Percentiles rank a stretch among this genome's conserved stretches.
Conservation (phyloP, 805 yeast species). For the Hanseniaspora guilliermondii region DNA sequence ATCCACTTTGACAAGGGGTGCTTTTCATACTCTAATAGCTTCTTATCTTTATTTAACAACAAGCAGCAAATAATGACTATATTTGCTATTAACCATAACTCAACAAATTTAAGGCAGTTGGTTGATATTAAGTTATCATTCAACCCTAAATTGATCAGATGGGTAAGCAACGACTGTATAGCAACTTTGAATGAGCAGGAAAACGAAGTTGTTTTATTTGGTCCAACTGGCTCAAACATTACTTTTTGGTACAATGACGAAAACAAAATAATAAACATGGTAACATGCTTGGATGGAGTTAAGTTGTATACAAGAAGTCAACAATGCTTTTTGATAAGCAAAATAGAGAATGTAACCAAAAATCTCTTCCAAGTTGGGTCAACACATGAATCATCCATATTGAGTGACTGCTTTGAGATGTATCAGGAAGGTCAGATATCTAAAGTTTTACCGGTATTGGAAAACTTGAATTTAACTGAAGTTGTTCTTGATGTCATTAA, state of each 20-base stretch:
- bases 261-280: slow-evolving; percentile 21
- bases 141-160: slow-evolving; percentile 34
- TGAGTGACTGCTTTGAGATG: slow-evolving; percentile 65
- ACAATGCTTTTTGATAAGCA: slow-evolving; percentile 46
- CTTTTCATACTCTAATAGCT: slow-evolving; percentile 2
- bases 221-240: slow-evolving; percentile 44
- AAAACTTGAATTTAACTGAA: slow-evolving; percentile 37
- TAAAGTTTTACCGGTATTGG: slow-evolving; percentile 65
- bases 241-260: slow-evolving; percentile 40
- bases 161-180: slow-evolving; percentile 85
- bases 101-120: slow-evolving; percentile 18
- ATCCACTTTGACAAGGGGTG: slow-evolving; percentile 3
- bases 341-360: slow-evolving; percentile 46
- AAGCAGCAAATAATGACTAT: background rate
- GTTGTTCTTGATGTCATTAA: slow-evolving; percentile 63
- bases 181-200: slow-evolving; percentile 38
- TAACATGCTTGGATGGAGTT: slow-evolving; percentile 57
- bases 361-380: slow-evolving; percentile 75
- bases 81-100: slow-evolving; percentile 3
- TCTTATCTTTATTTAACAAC: background rate
- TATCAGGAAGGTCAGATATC: slow-evolving; percentile 47
- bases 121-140: slow-evolving; percentile 22
- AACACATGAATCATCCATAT: slow-evolving; percentile 64
- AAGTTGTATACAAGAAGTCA: slow-evolving; percentile 47
- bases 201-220: slow-evolving; percentile 57